Conservation (phyloP, 495 filamentous ascomycete species). For the Lophium mytilinum region DNA sequence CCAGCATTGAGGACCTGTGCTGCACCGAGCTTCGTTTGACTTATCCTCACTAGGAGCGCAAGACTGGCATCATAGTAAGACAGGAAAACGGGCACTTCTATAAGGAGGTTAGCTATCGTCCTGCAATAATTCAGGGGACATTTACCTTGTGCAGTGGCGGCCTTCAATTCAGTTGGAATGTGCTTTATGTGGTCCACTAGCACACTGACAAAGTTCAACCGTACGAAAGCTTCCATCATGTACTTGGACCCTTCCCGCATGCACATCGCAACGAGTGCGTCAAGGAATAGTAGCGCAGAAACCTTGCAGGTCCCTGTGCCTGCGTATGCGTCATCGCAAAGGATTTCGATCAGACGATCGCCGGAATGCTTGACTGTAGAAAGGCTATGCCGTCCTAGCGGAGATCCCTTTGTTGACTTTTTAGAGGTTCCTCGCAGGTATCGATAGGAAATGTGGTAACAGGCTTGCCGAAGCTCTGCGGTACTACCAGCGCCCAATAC, state of each 20-base stretch:
- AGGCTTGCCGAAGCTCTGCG: slow-evolving; percentile 62
- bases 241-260: slow-evolving; percentile 55
- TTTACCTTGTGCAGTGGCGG: slow-evolving; percentile 45
- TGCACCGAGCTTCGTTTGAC: slow-evolving; percentile 70
- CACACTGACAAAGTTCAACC: slow-evolving; percentile 82
- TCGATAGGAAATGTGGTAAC: slow-evolving; percentile 81
- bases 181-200: slow-evolving; percentile 75
- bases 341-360: slow-evolving; percentile 67
- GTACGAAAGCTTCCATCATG: slow-evolving; percentile 68
- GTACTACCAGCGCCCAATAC: slow-evolving; percentile 64
- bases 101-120: background rate
- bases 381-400: slow-evolving; percentile 54
- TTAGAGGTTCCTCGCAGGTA: slow-evolving; percentile 70
- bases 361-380: slow-evolving; percentile 70
- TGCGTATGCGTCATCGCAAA: slow-evolving; percentile 89
- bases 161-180: slow-evolving; percentile 56
- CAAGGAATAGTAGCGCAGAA: slow-evolving; percentile 69
- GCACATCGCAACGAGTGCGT: slow-evolving; percentile 59
- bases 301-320: slow-evolving; percentile 74
- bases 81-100: slow-evolving; percentile 28
- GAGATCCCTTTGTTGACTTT: slow-evolving; percentile 32
- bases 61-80: slow-evolving; percentile 68
- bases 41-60: slow-evolving; percentile 73
- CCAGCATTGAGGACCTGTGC: slow-evolving; percentile 75
- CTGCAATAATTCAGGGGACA: background rate